A percentile compares a stretch with the other conserved stretches of the same genome.
phyloP scores from a whole-genome alignment of 495 filamentous ascomycete species.

The Eremomyces bilateralis region DNA sequence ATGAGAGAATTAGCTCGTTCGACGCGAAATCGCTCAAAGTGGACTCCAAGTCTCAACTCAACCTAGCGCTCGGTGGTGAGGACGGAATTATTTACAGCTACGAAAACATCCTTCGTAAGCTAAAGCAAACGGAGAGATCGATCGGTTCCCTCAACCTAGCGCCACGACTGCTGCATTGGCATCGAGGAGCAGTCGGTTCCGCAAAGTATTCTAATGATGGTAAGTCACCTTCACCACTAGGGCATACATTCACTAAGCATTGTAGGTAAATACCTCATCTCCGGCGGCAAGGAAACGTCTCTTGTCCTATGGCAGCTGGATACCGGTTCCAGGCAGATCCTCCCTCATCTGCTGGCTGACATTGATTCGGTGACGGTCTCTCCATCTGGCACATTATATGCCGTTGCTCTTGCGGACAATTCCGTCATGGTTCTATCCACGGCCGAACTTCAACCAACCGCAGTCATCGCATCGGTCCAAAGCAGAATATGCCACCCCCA shows the following conservation, averaged over 20 bases:
- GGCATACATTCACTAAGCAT: background rate
- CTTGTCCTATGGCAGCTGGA: constrained; percentile 92
- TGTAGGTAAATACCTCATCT: constrained; percentile 84
- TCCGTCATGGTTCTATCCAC: constrained; percentile 74
- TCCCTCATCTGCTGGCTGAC: constrained; percentile 70
- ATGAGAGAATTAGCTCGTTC: no score
- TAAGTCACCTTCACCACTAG: constrained; percentile 21
- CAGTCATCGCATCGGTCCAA: constrained; percentile 67
- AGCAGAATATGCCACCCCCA: constrained; percentile 14
- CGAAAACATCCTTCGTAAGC: constrained; percentile 40
- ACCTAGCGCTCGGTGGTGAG: no score
- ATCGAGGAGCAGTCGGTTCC: constrained; percentile 55
- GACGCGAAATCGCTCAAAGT: no score
- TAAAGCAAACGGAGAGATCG: constrained; percentile 21
- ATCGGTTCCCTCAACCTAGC: constrained; percentile 4
- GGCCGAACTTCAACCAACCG: constrained; percentile 58
- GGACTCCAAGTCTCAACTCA: no score
- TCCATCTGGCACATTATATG: constrained; percentile 54
- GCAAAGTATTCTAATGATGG: constrained; percentile 84
- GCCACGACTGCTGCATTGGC: constrained; percentile 58
- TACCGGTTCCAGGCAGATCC: constrained; percentile 51
- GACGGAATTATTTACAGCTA: constrained; percentile 60
- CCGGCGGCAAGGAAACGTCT: constrained; percentile 75
- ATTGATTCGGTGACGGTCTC: constrained; percentile 74
- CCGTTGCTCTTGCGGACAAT: constrained; percentile 71